These are phyloP conservation scores for Saccharum officinarum DNA, from an alignment of 176 grass and related monocot species.

Conservation along the genomic window DNA sequence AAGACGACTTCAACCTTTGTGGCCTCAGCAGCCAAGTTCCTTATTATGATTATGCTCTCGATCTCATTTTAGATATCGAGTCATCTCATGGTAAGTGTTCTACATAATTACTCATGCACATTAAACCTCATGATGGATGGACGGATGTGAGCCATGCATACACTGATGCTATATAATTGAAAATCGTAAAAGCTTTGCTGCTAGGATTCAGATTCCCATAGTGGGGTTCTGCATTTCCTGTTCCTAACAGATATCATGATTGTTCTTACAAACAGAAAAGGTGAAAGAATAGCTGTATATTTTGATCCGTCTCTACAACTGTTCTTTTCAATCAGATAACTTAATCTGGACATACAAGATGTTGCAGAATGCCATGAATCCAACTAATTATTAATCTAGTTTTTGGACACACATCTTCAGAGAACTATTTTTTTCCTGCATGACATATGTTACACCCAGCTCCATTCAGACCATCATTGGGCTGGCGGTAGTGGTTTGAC, in stretches of 20 bases:
- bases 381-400: neutral
- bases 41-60: slow-evolving; percentile 92
- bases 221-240: neutral
- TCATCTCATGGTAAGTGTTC: slow-evolving; percentile 37
- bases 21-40: slow-evolving; percentile 85
- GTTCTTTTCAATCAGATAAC: neutral
- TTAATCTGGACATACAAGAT: slow-evolving; percentile 11
- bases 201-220: neutral
- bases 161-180: neutral
- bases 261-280: neutral
- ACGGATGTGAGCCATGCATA: neutral
- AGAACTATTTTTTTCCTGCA: neutral
- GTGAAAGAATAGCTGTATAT: neutral
- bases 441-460: neutral
- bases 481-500: neutral
- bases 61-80: slow-evolving; percentile 88
- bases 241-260: neutral
- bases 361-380: neutral
- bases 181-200: neutral
- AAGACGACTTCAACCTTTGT: slow-evolving; percentile 98
- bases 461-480: neutral
- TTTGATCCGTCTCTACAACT: neutral
- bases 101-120: slow-evolving; percentile 22
- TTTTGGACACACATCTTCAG: too few species aligned
- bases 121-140: neutral